Base-by-base conservation (phyloP, 306 rosid species). In the Vachellia collinsii region DNA sequence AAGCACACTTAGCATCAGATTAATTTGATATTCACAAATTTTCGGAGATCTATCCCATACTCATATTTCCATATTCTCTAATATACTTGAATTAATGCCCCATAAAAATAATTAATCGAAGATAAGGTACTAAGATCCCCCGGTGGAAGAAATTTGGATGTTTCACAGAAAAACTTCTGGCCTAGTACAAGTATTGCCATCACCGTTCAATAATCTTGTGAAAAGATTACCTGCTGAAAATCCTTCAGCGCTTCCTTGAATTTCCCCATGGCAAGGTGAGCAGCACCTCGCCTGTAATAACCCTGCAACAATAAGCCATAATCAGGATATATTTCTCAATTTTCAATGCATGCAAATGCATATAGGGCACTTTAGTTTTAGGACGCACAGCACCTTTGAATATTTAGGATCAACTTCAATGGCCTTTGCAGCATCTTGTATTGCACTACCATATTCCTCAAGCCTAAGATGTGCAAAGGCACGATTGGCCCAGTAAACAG, bases 401-500 rank as follows among this genome's bases (percentile, higher is more conserved):
- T 93, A 95, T 84, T 86, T 93, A 70, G 98, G 97, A 85, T 95
- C 94, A 77, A 91, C 88, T 86, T 95, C 98, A 81, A 93, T 88
- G 70, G 99, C 97, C 82, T 64, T 82, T 14, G 99, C 86, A 65
- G 99, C 99, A 92, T 95, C 99, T 72, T 86, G 93, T 81, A 95
- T 94, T 56, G 98, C 99, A 79, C 96, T 91, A 46, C 99, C 98
- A 88, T 95, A 95, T 81, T 95, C 96, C 90, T 95, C 99, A 74
- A 92, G 97, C 81, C 87, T 88, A 74, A 91, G 86, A 92, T 93
- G 98, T 51, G 99, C 98, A 86, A 95, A 87, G 69, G 99, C 92
- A 71, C 99, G 99, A 64, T 95, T 95, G 53, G 99, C 92, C 89
- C 85, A 92, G 84, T 95, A 95, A 66, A 95, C 94, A 79, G 98